Conservation (phyloP, 2,329 filamentous ascomycete genomes). For the Cryphonectria naterciae region DNA sequence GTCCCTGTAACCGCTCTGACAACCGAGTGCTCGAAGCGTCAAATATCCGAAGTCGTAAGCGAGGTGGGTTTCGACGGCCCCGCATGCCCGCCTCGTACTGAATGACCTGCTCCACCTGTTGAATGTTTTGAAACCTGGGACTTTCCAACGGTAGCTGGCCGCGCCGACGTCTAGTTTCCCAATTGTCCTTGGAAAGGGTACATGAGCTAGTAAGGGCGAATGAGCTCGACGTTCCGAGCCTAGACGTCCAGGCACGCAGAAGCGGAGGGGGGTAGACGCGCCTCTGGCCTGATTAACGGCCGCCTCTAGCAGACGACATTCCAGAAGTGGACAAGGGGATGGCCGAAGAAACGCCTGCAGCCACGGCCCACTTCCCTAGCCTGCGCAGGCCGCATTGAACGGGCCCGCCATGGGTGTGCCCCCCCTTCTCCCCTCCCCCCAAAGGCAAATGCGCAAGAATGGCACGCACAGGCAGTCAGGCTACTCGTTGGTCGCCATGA, state of each 20-base stretch:
- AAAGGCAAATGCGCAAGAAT: conserved; percentile 13
- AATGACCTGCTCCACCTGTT: conserved; percentile 10
- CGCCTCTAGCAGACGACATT: conserved; percentile 21
- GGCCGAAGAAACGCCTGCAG: conserved; percentile 27
- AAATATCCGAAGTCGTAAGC: conserved; percentile 22
- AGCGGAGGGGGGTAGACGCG: conserved; percentile 10
- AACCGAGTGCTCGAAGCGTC: conserved; percentile 13
- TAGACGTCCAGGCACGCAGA: conserved; percentile 11
- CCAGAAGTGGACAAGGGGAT: conserved; percentile 21
- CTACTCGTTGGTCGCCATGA: conserved; percentile 19
- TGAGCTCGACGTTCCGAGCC: conserved; percentile 5
- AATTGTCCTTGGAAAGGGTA: not conserved
- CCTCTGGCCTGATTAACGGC: conserved; percentile 17
- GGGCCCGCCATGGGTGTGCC: conserved; percentile 22
- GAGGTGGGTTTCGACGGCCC: conserved; percentile 20
- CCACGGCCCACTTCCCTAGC: conserved; percentile 27
- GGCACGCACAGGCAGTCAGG: conserved; percentile 16
- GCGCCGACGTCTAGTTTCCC: not conserved
- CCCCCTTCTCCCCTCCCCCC: conserved; percentile 6
- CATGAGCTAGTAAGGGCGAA: conserved; percentile 2
- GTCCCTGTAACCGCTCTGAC: not conserved
- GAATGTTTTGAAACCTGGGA: conserved; percentile 17
- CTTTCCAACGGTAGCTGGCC: not conserved
- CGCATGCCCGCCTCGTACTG: conserved; percentile 21
- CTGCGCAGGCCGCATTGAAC: conserved; percentile 27